phyloP scores from a whole-genome alignment of 2,329 filamentous ascomycete genomes.

The Furcasterigmium furcatum region DNA sequence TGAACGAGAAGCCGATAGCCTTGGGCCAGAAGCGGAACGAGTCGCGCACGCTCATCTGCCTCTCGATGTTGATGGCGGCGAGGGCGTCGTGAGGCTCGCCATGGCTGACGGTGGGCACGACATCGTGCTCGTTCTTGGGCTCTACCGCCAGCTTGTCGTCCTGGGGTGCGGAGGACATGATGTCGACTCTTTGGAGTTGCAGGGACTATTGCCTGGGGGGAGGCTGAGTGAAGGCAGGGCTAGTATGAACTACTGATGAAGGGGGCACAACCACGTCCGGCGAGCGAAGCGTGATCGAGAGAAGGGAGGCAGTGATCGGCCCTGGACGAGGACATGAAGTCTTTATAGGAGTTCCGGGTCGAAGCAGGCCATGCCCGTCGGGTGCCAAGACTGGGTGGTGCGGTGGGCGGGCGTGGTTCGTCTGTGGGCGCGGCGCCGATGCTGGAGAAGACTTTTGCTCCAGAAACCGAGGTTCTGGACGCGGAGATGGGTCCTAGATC shows the following conservation, averaged over 20 bases:
- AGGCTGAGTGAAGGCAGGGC: neutral
- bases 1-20: slow-evolving; percentile 13
- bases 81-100: slow-evolving; percentile 6
- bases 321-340: too few relatives aligned
- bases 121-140: slow-evolving; percentile 2
- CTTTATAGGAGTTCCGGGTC: too few relatives aligned
- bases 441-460: too few relatives aligned
- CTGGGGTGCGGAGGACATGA: neutral
- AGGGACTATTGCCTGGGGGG: neutral
- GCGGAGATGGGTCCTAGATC: slow-evolving; percentile 3
- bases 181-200: neutral
- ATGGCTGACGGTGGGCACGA: slow-evolving; percentile 9
- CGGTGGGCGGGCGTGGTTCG: too few relatives aligned
- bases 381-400: too few relatives aligned
- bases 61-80: slow-evolving; percentile 14
- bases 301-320: too few relatives aligned
- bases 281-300: too few relatives aligned
- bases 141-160: neutral
- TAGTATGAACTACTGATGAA: too few relatives aligned
- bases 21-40: slow-evolving; percentile 16
- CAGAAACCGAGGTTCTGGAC: neutral
- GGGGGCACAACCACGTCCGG: too few relatives aligned
- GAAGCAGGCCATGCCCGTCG: too few relatives aligned
- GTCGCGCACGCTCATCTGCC: slow-evolving; percentile 14
- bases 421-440: too few relatives aligned